Evolutionary conservation across 306 rosid genomes (phyloP), one percentile per base, ranked within the genome.

Genomic region (Vigna mungo): DNA sequence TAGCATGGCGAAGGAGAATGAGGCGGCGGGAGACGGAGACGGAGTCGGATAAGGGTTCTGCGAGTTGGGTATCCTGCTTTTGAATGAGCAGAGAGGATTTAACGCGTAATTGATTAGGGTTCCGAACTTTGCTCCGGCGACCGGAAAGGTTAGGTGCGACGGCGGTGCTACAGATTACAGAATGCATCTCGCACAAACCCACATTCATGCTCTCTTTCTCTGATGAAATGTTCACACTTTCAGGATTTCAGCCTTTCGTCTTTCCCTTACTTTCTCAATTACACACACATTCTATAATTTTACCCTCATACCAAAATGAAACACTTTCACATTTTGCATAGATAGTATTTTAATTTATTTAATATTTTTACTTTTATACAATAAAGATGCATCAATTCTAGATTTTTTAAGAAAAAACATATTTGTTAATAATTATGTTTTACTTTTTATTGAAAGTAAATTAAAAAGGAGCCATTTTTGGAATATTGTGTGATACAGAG

Each of bases 1-100:
- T 52, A 36, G 96, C 98, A 82, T 94, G 98, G 7, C 97, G 93
- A 56, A 94, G 98, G 14, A 94, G 90, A 79, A 94, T 90, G 85
- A 94, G 97, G 83, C 98, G 98, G 78, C 97, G 97, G 48, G 93
- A 64, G 21, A 89, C 49, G 9, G 93, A 64, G 21, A 89, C 49
- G 9, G 91, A 74, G 8, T 87, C 89, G 14, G 90, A 64, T 9
- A 87, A 37, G 17, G 87, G 23, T 9, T 84, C 81, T 46, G 68
- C 86, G 16, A 79, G 74, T 64, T 82, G 79, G 61, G 82, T 77
- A 12, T 83, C 88, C 83, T 82, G 95, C 12, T 87, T 84, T 60
- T 87, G 89, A 46, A 88, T 72, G 1, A 81, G 85, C 34, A 87
- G 72, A 56, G 94, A 84, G 30, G 87, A 77, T 49, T 81, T 86